phyloP scores from a whole-genome alignment of 1,284 basidiomycete genomes.

The Leccinum griseonigrum region DNA sequence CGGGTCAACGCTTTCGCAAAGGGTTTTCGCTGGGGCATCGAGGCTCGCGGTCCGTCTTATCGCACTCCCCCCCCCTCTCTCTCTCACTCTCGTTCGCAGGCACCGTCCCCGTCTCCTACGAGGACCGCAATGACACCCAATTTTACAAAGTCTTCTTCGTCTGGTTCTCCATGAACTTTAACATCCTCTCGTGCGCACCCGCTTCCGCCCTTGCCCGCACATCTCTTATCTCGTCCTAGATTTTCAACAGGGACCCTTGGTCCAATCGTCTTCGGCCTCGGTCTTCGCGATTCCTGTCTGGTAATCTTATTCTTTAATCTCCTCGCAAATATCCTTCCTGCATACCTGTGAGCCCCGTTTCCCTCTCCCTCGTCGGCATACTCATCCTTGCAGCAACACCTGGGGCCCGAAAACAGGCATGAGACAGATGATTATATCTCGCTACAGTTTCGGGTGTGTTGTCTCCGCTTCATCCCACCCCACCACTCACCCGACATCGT shows the following conservation, averaged over 20 bases:
- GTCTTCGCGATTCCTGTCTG: constrained; percentile 68
- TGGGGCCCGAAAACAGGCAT: constrained; percentile 87
- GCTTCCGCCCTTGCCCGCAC: not conserved
- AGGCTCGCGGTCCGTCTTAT: constrained; percentile 26
- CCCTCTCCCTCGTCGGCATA: not conserved
- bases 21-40: constrained; percentile 32
- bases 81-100: constrained; percentile 33
- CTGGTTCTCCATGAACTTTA: constrained; percentile 72
- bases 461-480: not conserved
- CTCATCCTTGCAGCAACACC: constrained; percentile 50
- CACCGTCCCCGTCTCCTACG: constrained; percentile 47
- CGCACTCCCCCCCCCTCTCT: fast-evolving
- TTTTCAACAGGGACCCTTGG: constrained; percentile 78
- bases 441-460: constrained; percentile 74
- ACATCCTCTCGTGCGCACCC: constrained; percentile 63
- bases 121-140: constrained; percentile 58
- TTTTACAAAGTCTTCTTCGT: constrained; percentile 75
- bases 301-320: constrained; percentile 79
- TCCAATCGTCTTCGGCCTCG: constrained; percentile 64
- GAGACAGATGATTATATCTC: constrained; percentile 84
- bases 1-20: constrained; percentile 4
- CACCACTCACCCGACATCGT: not conserved
- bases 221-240: constrained; percentile 24
- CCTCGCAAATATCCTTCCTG: constrained; percentile 50
- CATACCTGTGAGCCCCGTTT: constrained; percentile 51